Conservation (phyloP, 768 basidiomycete species). For the Lactarius sp. region DNA sequence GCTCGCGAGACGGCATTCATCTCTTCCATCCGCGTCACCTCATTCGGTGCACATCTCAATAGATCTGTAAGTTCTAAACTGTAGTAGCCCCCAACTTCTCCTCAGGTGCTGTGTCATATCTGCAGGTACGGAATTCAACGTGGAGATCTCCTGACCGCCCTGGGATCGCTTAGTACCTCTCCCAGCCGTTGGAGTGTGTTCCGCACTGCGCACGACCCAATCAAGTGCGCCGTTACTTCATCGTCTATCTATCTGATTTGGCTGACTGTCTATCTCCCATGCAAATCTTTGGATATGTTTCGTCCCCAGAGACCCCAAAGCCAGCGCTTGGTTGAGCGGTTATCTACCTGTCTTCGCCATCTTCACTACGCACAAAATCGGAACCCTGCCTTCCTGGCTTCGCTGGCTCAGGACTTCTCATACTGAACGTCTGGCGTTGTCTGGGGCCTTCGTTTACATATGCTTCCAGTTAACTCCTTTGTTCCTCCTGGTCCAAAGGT, state of each 20-base stretch:
- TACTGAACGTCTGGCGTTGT: not conserved
- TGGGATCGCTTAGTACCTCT: not conserved
- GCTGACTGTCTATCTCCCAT: not conserved
- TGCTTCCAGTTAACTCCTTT: not conserved
- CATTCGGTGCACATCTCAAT: not conserved
- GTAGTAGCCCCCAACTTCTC: not conserved
- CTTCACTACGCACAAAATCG: not conserved
- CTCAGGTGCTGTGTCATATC: not conserved
- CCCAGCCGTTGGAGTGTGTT: not conserved
- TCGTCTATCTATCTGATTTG: not conserved
- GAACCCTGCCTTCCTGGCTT: not conserved
- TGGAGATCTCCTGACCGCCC: not conserved
- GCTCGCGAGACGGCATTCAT: not conserved
- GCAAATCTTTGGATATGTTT: not conserved
- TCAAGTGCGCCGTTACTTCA: slow-evolving; percentile 6
- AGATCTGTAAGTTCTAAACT: not conserved
- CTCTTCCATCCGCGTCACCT: not conserved
- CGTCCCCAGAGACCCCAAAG: not conserved
- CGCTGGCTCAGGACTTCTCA: not conserved
- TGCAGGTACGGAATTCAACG: not conserved
- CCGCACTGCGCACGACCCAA: not conserved
- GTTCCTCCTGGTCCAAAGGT: not conserved
- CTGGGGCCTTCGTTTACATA: not conserved
- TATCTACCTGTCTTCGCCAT: not conserved
- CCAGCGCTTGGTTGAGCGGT: not conserved